These are phyloP conservation scores for Cicer chorassanicum DNA, from an alignment of 306 rosid genomes.

Conservation along the genomic window DNA sequence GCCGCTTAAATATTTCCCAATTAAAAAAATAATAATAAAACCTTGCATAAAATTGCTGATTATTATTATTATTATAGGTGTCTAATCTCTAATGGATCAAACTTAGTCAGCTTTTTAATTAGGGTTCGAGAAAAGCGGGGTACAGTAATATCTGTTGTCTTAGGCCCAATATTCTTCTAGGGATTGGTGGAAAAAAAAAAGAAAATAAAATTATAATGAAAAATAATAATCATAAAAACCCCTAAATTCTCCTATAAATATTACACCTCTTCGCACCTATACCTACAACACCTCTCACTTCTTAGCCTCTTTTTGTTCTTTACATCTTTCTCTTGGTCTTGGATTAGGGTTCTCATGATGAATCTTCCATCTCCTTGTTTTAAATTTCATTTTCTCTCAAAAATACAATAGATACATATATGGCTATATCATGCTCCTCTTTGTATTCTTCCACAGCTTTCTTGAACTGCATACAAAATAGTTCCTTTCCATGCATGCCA, in stretches of 20 bases:
- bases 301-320: conserved; percentile 40
- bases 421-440: conserved; percentile 59
- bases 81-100: conserved; percentile 52
- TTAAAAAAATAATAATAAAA: background rate
- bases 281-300: conserved; percentile 50
- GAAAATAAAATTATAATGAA: background rate
- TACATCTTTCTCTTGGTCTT: conserved; percentile 3
- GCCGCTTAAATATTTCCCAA: conserved; percentile 58
- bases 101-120: conserved; percentile 68
- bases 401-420: background rate
- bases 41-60: conserved; percentile 13
- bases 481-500: conserved; percentile 54
- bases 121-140: conserved; percentile 51
- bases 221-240: background rate
- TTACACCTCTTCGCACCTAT: conserved; percentile 46
- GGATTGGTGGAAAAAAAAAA: conserved; percentile 67
- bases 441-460: conserved; percentile 99
- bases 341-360: conserved; percentile 46
- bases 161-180: conserved; percentile 95
- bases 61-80: conserved; percentile 35
- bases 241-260: conserved; percentile 73
- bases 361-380: conserved; percentile 36
- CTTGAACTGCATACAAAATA: conserved; percentile 94
- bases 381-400: background rate
- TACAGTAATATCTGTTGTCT: conserved; percentile 59